Conservation (phyloP, 257 asterid species). For the Nicotiana knightiana region DNA sequence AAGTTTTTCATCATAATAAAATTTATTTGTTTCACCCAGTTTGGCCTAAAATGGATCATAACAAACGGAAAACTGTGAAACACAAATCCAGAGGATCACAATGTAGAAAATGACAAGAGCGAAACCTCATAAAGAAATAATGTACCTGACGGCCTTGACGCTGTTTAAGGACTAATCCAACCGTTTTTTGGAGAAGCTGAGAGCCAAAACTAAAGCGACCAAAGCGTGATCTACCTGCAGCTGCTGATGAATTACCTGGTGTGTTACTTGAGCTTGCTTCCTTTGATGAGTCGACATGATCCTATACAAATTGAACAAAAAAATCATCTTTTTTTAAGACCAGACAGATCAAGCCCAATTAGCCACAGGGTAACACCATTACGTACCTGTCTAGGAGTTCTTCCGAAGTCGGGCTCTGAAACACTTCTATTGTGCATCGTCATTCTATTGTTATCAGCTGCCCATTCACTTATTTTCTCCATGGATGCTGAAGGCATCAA, state of each 20-base stretch:
- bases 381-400: constrained; percentile 85
- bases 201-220: constrained; percentile 27
- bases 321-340: background rate
- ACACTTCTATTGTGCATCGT: constrained; percentile 72
- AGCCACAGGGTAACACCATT: constrained; percentile 1
- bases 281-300: constrained; percentile 57
- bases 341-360: background rate
- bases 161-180: constrained; percentile 31
- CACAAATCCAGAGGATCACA: background rate
- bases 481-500: constrained; percentile 62
- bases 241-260: constrained; percentile 44
- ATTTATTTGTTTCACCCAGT: constrained; percentile 82
- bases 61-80: background rate
- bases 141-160: constrained; percentile 35
- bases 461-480: constrained; percentile 64
- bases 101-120: background rate
- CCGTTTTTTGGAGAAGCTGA: constrained; percentile 34
- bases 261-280: constrained; percentile 41
- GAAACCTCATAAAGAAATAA: background rate
- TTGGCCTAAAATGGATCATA: constrained; percentile 53
- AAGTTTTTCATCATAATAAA: constrained; percentile 75
- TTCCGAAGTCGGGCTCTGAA: constrained; percentile 94
- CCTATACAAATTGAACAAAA: constrained; percentile 24
- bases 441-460: constrained; percentile 45
- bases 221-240: constrained; percentile 9